phyloP scores from a whole-genome alignment of 345 rosid genomes.

The Lepidium didymum region DNA sequence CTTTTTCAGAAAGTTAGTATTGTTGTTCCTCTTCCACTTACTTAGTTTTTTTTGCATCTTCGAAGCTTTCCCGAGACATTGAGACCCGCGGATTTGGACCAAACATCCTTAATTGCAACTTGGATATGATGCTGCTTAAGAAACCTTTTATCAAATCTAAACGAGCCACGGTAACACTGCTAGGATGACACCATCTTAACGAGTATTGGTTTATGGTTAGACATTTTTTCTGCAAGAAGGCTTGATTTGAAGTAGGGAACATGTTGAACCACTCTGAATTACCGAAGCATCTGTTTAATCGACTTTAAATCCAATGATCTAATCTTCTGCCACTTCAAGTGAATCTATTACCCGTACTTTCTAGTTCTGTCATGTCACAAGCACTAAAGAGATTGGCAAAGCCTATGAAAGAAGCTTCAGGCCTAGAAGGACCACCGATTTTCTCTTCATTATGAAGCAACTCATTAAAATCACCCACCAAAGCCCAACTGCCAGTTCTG shows the following conservation, averaged over 20 bases:
- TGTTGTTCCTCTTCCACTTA: no score
- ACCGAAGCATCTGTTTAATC: not conserved
- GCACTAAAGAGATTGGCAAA: not conserved
- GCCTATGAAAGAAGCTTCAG: no score
- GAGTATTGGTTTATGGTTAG: not conserved
- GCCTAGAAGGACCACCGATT: not conserved
- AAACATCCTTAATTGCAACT: not conserved
- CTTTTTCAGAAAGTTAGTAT: no score
- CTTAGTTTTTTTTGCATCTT: no score
- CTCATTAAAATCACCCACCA: not conserved
- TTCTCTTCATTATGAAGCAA: not conserved
- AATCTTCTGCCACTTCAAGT: not conserved
- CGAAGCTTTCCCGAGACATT: no score
- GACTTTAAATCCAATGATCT: not conserved
- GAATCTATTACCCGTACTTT: not conserved
- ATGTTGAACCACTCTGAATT: not conserved
- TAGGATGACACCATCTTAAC: rapidly evolving
- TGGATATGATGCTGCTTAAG: not conserved
- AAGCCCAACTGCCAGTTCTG: not conserved
- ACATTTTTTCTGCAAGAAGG: no score
- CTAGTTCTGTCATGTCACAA: not conserved
- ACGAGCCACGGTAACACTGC: rapidly evolving
- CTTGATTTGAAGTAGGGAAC: not conserved
- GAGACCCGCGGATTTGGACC: not conserved
- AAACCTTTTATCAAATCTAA: not conserved